These are phyloP conservation scores for Russula vinacea DNA, from an alignment of 768 basidiomycete genomes.

Conservation along the genomic window DNA sequence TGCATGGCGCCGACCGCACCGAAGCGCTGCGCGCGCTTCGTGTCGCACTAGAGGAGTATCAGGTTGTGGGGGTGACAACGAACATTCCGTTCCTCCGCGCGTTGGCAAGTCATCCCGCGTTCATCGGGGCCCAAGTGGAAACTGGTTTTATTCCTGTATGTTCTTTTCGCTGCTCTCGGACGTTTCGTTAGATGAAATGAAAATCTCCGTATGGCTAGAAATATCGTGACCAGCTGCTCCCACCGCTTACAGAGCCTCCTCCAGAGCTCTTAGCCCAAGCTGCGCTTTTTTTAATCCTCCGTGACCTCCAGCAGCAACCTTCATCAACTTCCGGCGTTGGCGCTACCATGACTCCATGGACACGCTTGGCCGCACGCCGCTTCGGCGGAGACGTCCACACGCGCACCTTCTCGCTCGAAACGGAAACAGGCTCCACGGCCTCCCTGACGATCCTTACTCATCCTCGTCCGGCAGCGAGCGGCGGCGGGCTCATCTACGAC, in stretches of 20 bases:
- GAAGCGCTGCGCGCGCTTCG: constrained; percentile 81
- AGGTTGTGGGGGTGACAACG: constrained; percentile 86
- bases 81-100: constrained; percentile 85
- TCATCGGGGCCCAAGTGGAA: constrained; percentile 77
- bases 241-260: constrained; percentile 53
- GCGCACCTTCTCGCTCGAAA: constrained; percentile 59
- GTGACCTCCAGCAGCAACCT: constrained; percentile 46
- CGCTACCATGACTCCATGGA: constrained; percentile 55
- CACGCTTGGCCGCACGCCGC: constrained; percentile 63
- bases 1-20: constrained; percentile 77
- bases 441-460: constrained; percentile 47
- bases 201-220: constrained; percentile 49
- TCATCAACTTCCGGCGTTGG: constrained; percentile 24
- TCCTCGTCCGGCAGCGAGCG: constrained; percentile 26
- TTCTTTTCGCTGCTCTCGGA: background rate
- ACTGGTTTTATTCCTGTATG: constrained; percentile 87
- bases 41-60: constrained; percentile 81
- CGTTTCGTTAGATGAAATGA: background rate
- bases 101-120: constrained; percentile 73
- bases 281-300: constrained; percentile 69
- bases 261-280: constrained; percentile 71
- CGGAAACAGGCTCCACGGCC: constrained; percentile 45
- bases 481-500: constrained; percentile 39
- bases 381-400: constrained; percentile 74
- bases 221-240: constrained; percentile 81